Conservation (phyloP, 1,139 yeast species). For the Candida tropicalis region DNA sequence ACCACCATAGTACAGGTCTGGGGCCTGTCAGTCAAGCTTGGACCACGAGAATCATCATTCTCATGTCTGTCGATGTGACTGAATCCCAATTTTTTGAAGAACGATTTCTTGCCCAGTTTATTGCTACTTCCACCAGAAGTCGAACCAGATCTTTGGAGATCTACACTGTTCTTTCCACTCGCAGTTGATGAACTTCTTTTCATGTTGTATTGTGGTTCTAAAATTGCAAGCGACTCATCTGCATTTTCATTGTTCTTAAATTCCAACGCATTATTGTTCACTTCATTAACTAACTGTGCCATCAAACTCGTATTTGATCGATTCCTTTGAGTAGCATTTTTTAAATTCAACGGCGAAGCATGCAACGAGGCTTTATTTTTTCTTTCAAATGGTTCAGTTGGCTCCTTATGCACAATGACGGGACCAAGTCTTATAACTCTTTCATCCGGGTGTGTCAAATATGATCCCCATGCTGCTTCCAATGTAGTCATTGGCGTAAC, state of each 20-base stretch:
- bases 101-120: slow-evolving; percentile 18
- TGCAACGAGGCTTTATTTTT: slow-evolving; percentile 58
- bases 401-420: slow-evolving; percentile 36
- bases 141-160: slow-evolving; percentile 12
- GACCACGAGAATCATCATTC: slow-evolving; percentile 19
- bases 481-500: slow-evolving; percentile 58
- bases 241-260: slow-evolving; percentile 10
- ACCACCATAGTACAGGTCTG: slow-evolving; percentile 51
- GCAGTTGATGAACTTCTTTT: slow-evolving; percentile 10
- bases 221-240: slow-evolving; percentile 35
- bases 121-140: slow-evolving; percentile 7
- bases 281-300: slow-evolving; percentile 62
- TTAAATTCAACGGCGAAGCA: slow-evolving; percentile 59
- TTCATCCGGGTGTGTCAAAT: slow-evolving; percentile 65
- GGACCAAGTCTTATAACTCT: slow-evolving; percentile 69
- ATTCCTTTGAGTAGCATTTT: slow-evolving; percentile 25
- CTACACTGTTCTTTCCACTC: slow-evolving; percentile 15
- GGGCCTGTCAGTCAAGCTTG: slow-evolving; percentile 35
- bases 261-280: slow-evolving; percentile 17
- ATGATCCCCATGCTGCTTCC: slow-evolving; percentile 70
- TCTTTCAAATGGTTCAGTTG: slow-evolving; percentile 56
- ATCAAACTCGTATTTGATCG: slow-evolving; percentile 34
- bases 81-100: slow-evolving; percentile 36
- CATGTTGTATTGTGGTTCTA: slow-evolving; percentile 27
- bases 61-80: slow-evolving; percentile 16